Evolutionary conservation across 2,329 filamentous ascomycete species (phyloP).

Genomic region (Aspergillus aculeatus): DNA sequence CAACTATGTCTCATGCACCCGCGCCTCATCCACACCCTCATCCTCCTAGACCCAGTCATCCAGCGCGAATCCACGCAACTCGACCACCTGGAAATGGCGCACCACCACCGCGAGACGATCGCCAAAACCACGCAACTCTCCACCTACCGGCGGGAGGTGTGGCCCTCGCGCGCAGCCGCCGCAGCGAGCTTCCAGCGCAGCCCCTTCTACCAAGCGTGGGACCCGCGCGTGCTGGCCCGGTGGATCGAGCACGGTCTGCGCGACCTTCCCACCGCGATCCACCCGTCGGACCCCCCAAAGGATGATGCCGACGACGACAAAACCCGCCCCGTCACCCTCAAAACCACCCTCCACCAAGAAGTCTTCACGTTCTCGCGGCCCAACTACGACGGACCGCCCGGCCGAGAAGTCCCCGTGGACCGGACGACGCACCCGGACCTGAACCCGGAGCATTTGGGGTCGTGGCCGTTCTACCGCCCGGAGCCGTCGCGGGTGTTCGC

Average conservation of each 20-base stretch:
- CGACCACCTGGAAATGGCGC: conserved; percentile 21
- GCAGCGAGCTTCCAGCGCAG: conserved; percentile 64
- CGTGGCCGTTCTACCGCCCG: conserved; percentile 46
- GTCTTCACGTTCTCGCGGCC: conserved; percentile 56
- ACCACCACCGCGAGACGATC: conserved; percentile 26
- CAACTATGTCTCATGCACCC: conserved; percentile 76
- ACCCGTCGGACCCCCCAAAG: conserved; percentile 16
- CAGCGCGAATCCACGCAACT: conserved; percentile 48
- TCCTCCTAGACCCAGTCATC: conserved; percentile 85
- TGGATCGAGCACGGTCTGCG: conserved; percentile 75
- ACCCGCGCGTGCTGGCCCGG: conserved; percentile 71
- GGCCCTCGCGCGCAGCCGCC: conserved; percentile 74
- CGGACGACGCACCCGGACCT: conserved; percentile 49
- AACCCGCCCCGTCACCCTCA: conserved; percentile 60
- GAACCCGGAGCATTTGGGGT: conserved; percentile 28
- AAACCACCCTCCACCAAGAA: conserved; percentile 85
- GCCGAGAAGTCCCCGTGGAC: conserved; percentile 37
- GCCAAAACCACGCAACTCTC: conserved; percentile 55
- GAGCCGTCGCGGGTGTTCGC: conserved; percentile 41
- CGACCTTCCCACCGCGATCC: conserved; percentile 62
- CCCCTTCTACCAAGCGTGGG: conserved; percentile 80
- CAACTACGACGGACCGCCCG: conserved; percentile 60
- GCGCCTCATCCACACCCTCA: conserved; percentile 70
- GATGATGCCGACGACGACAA: conserved; percentile 5
- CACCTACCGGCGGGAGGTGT: conserved; percentile 71